These are phyloP conservation scores for Fraxinus ornus DNA, from an alignment of 305 asterid species.

Conservation along the genomic window DNA sequence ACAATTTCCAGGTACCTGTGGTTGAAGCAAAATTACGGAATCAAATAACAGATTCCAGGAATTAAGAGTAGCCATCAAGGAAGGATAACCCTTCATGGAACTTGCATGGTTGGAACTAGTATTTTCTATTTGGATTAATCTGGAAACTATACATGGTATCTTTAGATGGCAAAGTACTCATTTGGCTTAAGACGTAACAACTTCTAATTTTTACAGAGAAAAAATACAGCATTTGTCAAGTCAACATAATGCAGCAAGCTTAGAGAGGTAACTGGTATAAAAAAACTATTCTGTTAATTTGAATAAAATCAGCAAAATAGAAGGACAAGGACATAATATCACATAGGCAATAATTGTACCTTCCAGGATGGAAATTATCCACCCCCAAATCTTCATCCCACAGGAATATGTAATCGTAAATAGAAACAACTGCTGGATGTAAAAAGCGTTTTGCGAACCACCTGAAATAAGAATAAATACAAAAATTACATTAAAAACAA, in stretches of 20 bases:
- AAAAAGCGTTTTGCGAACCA: slow-evolving; percentile 98
- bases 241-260: background rate
- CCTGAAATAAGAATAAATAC: slow-evolving; percentile 45
- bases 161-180: background rate
- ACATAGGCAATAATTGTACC: slow-evolving; percentile 42
- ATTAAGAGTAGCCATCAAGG: background rate
- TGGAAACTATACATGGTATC: background rate
- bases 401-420: slow-evolving; percentile 83
- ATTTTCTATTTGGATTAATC: background rate
- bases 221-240: background rate
- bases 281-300: background rate
- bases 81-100: background rate
- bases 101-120: slow-evolving; percentile 1
- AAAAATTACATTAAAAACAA: slow-evolving; percentile 15
- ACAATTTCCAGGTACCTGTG: slow-evolving; percentile 84
- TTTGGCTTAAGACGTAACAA: background rate
- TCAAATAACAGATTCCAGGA: slow-evolving; percentile 6
- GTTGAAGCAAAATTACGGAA: slow-evolving; percentile 17
- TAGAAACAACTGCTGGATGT: slow-evolving; percentile 81
- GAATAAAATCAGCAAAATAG: background rate
- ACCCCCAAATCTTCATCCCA: slow-evolving; percentile 99
- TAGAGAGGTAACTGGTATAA: slow-evolving; percentile 1
- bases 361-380: slow-evolving; percentile 78
- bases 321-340: slow-evolving; percentile 2
- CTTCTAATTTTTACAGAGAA: background rate